These are phyloP conservation scores for Cryphonectria parasitica DNA, from an alignment of 2,329 filamentous ascomycete species.

Conservation along the genomic window DNA sequence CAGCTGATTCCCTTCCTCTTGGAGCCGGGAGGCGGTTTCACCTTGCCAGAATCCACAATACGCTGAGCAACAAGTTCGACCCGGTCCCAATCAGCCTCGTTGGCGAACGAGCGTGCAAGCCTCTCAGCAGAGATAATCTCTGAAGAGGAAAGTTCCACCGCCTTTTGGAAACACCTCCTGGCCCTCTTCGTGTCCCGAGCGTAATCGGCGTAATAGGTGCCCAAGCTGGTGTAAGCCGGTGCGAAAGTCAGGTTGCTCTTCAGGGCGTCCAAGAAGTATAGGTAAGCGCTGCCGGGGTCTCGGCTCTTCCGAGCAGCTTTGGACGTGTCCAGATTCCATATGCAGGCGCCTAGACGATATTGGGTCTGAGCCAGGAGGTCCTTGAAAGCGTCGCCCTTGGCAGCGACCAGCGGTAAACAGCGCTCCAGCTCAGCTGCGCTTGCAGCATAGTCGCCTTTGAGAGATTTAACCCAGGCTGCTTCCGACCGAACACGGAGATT, in stretches of 20 bases:
- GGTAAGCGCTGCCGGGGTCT: slow-evolving; percentile 71
- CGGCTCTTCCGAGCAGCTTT: slow-evolving; percentile 77
- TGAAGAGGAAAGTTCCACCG: slow-evolving; percentile 85
- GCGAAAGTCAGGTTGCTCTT: slow-evolving; percentile 88
- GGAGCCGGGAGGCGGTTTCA: slow-evolving; percentile 86
- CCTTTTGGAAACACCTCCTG: slow-evolving; percentile 93
- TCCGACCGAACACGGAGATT: slow-evolving; percentile 85
- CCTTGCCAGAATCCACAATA: slow-evolving; percentile 92
- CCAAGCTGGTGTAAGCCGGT: slow-evolving; percentile 87
- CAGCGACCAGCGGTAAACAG: slow-evolving; percentile 68
- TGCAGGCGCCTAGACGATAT: slow-evolving; percentile 83
- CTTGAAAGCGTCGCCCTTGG: slow-evolving; percentile 59
- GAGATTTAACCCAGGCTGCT: slow-evolving; percentile 87
- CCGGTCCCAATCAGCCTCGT: slow-evolving; percentile 92
- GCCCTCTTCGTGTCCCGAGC: slow-evolving; percentile 84
- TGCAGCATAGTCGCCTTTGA: slow-evolving; percentile 73
- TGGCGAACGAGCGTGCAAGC: slow-evolving; percentile 82
- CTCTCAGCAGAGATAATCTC: slow-evolving; percentile 88
- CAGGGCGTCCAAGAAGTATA: slow-evolving; percentile 79
- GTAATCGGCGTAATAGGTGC: slow-evolving; percentile 90
- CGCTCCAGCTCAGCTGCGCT: slow-evolving; percentile 72
- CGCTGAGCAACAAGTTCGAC: slow-evolving; percentile 91
- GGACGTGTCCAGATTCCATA: slow-evolving; percentile 83
- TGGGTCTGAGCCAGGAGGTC: slow-evolving; percentile 84
- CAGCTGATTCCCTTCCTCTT: slow-evolving; percentile 93